Percentiles rank a stretch among this genome's conserved stretches.
Conservation (phyloP, 2,329 filamentous ascomycete genomes). For the Penicillium verrucosum region DNA sequence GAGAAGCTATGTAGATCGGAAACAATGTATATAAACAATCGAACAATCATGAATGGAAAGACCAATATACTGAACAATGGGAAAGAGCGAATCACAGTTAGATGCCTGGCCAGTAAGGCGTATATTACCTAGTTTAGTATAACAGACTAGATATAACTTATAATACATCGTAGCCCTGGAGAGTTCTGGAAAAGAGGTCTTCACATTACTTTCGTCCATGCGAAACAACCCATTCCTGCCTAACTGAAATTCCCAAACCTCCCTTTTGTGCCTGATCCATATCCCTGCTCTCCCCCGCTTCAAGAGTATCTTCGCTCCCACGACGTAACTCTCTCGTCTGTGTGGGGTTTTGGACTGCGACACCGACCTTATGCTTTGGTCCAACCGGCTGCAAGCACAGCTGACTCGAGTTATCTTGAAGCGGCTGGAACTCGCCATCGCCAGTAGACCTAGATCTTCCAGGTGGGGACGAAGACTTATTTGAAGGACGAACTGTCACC, state of each 20-base stretch:
- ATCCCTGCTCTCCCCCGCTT: not conserved
- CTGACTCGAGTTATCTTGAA: conserved; percentile 31
- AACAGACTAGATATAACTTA: too few species aligned
- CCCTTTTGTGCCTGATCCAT: not conserved
- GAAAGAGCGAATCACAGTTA: not conserved
- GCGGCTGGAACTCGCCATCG: conserved; percentile 24
- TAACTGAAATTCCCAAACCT: not conserved
- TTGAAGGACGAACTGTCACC: conserved; percentile 11
- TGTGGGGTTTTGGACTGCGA: not conserved
- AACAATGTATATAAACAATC: not conserved
- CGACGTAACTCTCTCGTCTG: not conserved
- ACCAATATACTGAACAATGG: not conserved
- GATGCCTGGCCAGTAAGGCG: not conserved
- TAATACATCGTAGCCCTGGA: too few species aligned
- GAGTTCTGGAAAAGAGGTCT: too few species aligned
- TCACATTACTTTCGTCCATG: not conserved
- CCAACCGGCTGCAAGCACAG: conserved; percentile 25
- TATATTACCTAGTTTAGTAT: too few species aligned
- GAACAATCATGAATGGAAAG: not conserved
- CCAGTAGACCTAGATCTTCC: not conserved
- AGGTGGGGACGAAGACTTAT: not conserved
- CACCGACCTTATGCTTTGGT: conserved; percentile 11
- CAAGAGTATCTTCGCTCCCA: not conserved
- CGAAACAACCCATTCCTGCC: not conserved
- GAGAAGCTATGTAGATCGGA: not conserved